Evolutionary conservation across 805 yeast genomes (phyloP).

Genomic region (Wickerhamiella azymoides): DNA sequence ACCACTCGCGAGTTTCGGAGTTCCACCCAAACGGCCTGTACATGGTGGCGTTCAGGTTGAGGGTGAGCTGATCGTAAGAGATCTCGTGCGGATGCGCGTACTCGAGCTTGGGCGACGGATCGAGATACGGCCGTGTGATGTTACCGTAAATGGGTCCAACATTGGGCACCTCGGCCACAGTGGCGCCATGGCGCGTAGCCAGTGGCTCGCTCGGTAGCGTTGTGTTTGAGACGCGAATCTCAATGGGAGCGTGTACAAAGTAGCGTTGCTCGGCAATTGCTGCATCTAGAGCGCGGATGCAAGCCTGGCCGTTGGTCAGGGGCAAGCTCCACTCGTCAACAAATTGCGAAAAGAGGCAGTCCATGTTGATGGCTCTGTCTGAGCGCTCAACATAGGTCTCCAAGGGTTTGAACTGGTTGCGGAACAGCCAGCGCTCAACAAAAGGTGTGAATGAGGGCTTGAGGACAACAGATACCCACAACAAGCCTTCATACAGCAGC

Average conservation of each 20-base stretch:
- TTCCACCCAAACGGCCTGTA: slow-evolving; percentile 80
- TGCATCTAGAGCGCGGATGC: slow-evolving; percentile 34
- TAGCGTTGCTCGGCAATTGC: slow-evolving; percentile 36
- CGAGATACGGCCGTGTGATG: slow-evolving; percentile 64
- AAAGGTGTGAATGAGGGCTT: slow-evolving; percentile 67
- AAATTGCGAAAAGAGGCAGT: slow-evolving; percentile 84
- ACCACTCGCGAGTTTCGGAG: slow-evolving; percentile 66
- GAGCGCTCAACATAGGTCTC: slow-evolving; percentile 62
- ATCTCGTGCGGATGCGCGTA: slow-evolving; percentile 36
- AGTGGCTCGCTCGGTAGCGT: slow-evolving; percentile 19
- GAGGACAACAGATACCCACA: slow-evolving; percentile 66
- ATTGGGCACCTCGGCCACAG: slow-evolving; percentile 8
- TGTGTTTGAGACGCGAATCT: slow-evolving; percentile 84
- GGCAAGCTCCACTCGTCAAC: slow-evolving; percentile 98
- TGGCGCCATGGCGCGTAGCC: neutral
- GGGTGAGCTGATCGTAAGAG: slow-evolving; percentile 63
- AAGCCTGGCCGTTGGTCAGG: slow-evolving; percentile 57
- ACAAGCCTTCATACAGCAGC: slow-evolving; percentile 58
- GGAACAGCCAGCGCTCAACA: slow-evolving; percentile 74
- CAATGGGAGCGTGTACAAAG: slow-evolving; percentile 90
- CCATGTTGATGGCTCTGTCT: slow-evolving; percentile 85
- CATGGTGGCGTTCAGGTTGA: slow-evolving; percentile 87
- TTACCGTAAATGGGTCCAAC: slow-evolving; percentile 77
- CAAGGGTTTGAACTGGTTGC: slow-evolving; percentile 66
- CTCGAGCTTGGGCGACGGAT: slow-evolving; percentile 57